phyloP scores from a whole-genome alignment of 257 asterid species.

The Nicotiana noctiflora region DNA sequence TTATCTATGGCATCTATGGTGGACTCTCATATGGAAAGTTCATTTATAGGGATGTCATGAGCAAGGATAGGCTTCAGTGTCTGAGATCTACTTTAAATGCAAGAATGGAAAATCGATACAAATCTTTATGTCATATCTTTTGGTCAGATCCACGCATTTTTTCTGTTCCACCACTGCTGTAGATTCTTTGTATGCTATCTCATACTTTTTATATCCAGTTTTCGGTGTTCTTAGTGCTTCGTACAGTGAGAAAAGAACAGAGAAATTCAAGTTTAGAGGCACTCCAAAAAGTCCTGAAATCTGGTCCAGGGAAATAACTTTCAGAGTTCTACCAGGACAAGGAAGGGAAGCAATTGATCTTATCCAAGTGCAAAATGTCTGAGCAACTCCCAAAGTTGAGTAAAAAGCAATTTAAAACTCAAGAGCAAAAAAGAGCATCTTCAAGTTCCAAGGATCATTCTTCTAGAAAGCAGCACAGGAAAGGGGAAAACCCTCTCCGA shows the following conservation, averaged over 20 bases:
- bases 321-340: slow-evolving; percentile 23
- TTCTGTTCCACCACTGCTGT: not conserved
- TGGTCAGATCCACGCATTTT: not conserved
- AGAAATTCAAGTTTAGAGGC: slow-evolving; percentile 21
- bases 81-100: not conserved
- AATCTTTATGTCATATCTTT: slow-evolving; percentile 2
- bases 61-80: not conserved
- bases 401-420: slow-evolving; percentile 38
- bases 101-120: slow-evolving; percentile 1
- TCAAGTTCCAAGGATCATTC: slow-evolving; percentile 53
- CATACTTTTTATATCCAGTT: slow-evolving; percentile 16
- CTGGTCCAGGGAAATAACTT: slow-evolving; percentile 25
- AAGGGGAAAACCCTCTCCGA: slow-evolving; percentile 63
- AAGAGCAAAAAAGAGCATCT: slow-evolving; percentile 48
- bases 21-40: not conserved
- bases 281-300: slow-evolving; percentile 23
- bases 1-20: not conserved
- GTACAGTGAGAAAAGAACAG: slow-evolving; percentile 25
- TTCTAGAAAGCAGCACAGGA: slow-evolving; percentile 54
- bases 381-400: slow-evolving; percentile 45
- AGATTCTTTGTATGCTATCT: slow-evolving; percentile 4
- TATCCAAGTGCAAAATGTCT: slow-evolving; percentile 42
- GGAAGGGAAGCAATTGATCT: slow-evolving; percentile 26
- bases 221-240: slow-evolving; percentile 29
- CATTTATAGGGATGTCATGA: not conserved